Evolutionary conservation across 768 basidiomycete species (phyloP), one percentile per base, ranked within the genome.

Genomic region (Naganishia friedmannii): DNA sequence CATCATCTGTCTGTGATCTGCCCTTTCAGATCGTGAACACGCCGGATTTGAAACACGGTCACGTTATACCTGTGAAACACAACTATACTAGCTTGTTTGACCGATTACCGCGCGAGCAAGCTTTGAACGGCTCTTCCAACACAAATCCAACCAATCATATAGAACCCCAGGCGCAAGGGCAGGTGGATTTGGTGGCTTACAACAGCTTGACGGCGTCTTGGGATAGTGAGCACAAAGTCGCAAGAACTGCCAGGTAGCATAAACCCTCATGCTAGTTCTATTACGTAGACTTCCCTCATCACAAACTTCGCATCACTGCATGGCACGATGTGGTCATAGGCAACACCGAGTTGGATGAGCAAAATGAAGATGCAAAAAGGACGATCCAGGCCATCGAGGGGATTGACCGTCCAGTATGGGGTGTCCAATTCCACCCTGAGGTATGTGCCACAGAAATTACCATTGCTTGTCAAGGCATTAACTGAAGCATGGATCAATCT

Each of bases 341-440:
- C 10, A 10, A 73, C 75, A 6, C 34, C 15, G 12, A 72, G 65
- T 0, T 51, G 70, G n/a, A 34, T 37, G 3, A 17, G 0, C 60
- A 29, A 0, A 68, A 53, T 7, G 48, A n/a, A 21, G 48, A 51
- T 23, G 48, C 48, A 23, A 23, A 26, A 51, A 12, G 48, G 13
- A n/a, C 71, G n/a, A 67, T 65, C 6, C 51, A 60, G 34, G 78
- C 79, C 0, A 75, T 79, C 0, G 78, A 80, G 65, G 79, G 77
- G 1, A 37, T 80, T n/a, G 65, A 57, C 26, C 78, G 79, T 60
- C 57, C 79, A 78, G 15, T 79, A 72, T 76, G 80, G 80, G 37
- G 60, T 9, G 80, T 79, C 0, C 80, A 81, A 58, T 81, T 79
- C 57, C 80, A 81, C 68, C 80, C 80, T 3, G 80, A 81, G 73